Conservation (phyloP, 495 filamentous ascomycete genomes). For the Bryoglossum gracile region DNA sequence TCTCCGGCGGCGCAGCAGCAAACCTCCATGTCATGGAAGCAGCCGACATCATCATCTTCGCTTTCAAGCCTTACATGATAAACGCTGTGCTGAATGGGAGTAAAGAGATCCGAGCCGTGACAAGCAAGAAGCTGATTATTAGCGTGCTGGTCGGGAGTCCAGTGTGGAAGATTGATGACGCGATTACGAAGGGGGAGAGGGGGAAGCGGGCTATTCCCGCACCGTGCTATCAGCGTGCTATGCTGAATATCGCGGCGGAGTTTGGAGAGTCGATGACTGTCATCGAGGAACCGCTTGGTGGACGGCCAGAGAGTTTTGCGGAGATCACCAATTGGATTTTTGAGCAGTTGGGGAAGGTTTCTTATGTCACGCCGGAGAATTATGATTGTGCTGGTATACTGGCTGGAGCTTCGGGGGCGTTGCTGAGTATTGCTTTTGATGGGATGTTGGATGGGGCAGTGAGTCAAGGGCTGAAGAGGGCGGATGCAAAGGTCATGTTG, state of each 20-base stretch:
- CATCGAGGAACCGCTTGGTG: conserved; percentile 50
- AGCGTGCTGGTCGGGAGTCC: conserved; percentile 77
- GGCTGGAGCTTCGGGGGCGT: conserved; percentile 70
- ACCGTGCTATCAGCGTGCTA: conserved; percentile 52
- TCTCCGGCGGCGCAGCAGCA: conserved; percentile 6
- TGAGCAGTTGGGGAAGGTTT: conserved; percentile 36
- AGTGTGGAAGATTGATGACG: conserved; percentile 49
- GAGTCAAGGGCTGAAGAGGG: conserved; percentile 70
- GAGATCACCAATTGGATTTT: conserved; percentile 70
- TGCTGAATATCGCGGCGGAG: conserved; percentile 68
- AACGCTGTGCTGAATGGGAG: conserved; percentile 50
- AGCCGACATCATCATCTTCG: conserved; percentile 47
- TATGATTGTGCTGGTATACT: conserved; percentile 72
- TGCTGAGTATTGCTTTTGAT: conserved; percentile 67
- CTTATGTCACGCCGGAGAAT: conserved; percentile 12
- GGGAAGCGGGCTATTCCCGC: conserved; percentile 16
- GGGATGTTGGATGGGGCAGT: conserved; percentile 72
- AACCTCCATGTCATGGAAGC: conserved; percentile 11
- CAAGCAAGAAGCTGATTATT: conserved; percentile 72
- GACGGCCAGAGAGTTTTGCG: conserved; percentile 40
- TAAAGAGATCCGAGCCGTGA: conserved; percentile 55
- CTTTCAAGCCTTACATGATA: conserved; percentile 72
- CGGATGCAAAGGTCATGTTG: conserved; percentile 70
- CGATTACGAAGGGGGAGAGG: conserved; percentile 40
- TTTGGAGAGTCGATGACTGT: conserved; percentile 78